Evolutionary conservation across 1,284 basidiomycete genomes (phyloP), one percentile per base, ranked within the genome.

Genomic region (Sparassis latifolia): DNA sequence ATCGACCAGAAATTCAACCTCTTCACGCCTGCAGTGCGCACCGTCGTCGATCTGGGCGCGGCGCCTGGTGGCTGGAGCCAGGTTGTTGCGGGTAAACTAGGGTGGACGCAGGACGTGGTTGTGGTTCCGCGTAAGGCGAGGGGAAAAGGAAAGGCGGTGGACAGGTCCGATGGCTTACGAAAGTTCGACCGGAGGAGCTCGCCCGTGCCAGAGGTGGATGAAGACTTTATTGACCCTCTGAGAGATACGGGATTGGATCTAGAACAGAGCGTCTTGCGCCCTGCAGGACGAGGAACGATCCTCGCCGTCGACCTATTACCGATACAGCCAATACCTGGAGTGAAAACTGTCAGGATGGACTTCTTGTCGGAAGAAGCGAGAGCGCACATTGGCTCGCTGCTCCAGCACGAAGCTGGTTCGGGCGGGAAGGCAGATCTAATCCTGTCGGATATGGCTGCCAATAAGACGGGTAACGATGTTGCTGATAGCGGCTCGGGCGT

Each of bases 41-140:
- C 78, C 27, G 82, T 93, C 0, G 80, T 93, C 2, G 92, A 94
- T 66, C 77, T 95, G 30, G 92, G 92, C 33, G 88, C 87, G 1
- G 89, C 91, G 1, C 92, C 92, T 0, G 20, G 20, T 20, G 20
- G 20, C 20, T 20, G 20, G 20, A 20, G 20, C 20, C 20, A 20
- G 20, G 20, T 20, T 1, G 20, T 20, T 20, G 20, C 20, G 20
- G 20, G 20, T 20, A 20, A 20, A 20, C 20, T 20, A 20, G 20
- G 20, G 20, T 20, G 20, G 20, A 20, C 20, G 20, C 20, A 20
- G 20, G 20, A 20, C 20, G 20, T 20, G 20, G 20, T 20, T 20
- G 10, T 12, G 38, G 12, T n/a, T 5, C 32, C 46, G 20, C 20
- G 20, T 20, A 20, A 20, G 20, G 20, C 20, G 20, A 20, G 20